Conservation (phyloP, 257 asterid genomes). For the Anisodus tanguticus region DNA sequence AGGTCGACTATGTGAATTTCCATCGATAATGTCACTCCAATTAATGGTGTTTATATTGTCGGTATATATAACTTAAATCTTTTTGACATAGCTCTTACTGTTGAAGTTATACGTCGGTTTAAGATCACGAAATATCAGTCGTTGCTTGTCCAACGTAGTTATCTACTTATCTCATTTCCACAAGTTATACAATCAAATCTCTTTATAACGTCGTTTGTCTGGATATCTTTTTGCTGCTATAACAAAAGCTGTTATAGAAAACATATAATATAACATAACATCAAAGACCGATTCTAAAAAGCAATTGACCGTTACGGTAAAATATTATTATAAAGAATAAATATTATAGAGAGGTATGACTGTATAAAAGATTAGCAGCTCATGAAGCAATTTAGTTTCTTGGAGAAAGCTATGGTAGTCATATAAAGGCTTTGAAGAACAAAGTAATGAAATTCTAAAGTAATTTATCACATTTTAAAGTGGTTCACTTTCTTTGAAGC, state of each 20-base stretch:
- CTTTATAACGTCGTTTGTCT: neutral
- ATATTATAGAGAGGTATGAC: no score
- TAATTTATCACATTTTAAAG: neutral
- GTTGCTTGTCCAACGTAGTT: neutral
- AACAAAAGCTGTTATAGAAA: neutral
- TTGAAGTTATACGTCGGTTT: neutral
- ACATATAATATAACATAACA: neutral
- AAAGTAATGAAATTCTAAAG: neutral
- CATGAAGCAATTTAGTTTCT: neutral
- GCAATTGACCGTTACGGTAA: no score
- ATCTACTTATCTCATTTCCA: neutral
- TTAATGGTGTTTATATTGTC: neutral
- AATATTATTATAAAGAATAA: no score
- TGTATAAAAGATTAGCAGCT: neutral
- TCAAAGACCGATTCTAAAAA: neutral
- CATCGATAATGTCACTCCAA: neutral
- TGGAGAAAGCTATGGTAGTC: neutral
- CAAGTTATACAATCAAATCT: neutral
- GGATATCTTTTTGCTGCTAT: neutral
- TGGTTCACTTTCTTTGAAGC: constrained; percentile 6
- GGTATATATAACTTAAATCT: neutral
- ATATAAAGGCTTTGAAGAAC: neutral
- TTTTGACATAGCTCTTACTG: neutral
- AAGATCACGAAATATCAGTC: no score
- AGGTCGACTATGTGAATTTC: neutral